These are phyloP conservation scores for Cymbidium sinense DNA, from an alignment of 106 monocot species.

Conservation along the genomic window DNA sequence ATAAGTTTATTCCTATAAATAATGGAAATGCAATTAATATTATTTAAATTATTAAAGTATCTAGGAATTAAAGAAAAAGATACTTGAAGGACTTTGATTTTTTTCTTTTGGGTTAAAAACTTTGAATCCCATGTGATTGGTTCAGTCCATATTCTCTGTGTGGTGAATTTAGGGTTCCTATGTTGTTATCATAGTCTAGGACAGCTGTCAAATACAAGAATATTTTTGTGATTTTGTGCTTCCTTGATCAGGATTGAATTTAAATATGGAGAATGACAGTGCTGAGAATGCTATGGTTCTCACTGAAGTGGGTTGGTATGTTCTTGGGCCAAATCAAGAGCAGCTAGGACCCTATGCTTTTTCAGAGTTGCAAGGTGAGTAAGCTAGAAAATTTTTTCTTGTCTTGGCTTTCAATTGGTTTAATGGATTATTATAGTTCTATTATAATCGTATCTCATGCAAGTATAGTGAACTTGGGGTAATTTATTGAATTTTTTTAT, in stretches of 20 bases:
- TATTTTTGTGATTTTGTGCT: background rate
- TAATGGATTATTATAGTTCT: background rate
- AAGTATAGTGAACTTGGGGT: background rate
- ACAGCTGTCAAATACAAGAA: background rate
- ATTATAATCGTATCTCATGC: background rate
- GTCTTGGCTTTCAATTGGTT: background rate
- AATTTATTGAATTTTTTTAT: background rate
- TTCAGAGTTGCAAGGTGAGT: conserved; percentile 66
- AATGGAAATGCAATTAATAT: background rate
- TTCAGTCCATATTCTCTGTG: no score
- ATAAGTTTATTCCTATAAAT: background rate
- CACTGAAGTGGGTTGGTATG: conserved; percentile 61
- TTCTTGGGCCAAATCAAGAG: conserved; percentile 74
- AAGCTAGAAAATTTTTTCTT: background rate
- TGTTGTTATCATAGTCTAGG: no score
- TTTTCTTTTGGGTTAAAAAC: no score
- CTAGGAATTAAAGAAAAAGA: no score
- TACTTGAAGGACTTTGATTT: no score
- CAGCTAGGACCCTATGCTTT: conserved; percentile 62
- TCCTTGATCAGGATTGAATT: conserved; percentile 2
- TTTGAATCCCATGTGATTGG: no score
- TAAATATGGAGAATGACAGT: conserved; percentile 23
- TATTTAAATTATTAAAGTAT: background rate
- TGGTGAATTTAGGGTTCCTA: background rate
- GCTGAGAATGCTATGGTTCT: background rate